Evolutionary conservation across 768 basidiomycete species (phyloP).

Genomic region (Tulasnella sp.): DNA sequence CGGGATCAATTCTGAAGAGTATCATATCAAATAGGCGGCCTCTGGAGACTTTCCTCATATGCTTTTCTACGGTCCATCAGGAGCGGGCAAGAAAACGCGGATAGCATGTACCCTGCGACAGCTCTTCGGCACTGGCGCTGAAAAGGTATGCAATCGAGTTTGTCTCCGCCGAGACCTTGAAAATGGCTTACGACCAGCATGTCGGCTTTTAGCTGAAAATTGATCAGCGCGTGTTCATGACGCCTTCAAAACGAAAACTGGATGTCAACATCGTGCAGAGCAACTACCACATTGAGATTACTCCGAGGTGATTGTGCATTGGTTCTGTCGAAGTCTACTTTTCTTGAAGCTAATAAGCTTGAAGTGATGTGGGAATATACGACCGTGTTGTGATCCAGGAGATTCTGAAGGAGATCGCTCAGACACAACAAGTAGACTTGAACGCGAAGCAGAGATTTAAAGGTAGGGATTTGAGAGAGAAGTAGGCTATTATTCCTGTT

Average conservation of each 20-base stretch:
- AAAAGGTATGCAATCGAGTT: conserved; percentile 63
- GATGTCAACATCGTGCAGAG: conserved; percentile 97
- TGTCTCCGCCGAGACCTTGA: background rate
- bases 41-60: conserved; percentile 97
- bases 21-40: conserved; percentile 58
- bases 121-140: conserved; percentile 87
- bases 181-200: background rate
- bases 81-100: conserved; percentile 97
- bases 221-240: conserved; percentile 93
- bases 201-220: conserved; percentile 76
- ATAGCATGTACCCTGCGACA: conserved; percentile 87
- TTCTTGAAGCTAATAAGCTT: background rate
- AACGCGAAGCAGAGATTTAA: conserved; percentile 96
- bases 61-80: conserved; percentile 96
- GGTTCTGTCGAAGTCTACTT: background rate
- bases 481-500: background rate
- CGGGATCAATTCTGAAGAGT: background rate
- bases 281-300: conserved; percentile 97
- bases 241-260: conserved; percentile 90
- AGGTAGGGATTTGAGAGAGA: conserved; percentile 54
- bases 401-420: conserved; percentile 95
- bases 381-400: conserved; percentile 97
- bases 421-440: conserved; percentile 97
- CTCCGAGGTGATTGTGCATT: conserved; percentile 73
- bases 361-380: conserved; percentile 92